These are phyloP conservation scores for Penicillium sp. DNA, from an alignment of 2,329 filamentous ascomycete species.

Conservation along the genomic window DNA sequence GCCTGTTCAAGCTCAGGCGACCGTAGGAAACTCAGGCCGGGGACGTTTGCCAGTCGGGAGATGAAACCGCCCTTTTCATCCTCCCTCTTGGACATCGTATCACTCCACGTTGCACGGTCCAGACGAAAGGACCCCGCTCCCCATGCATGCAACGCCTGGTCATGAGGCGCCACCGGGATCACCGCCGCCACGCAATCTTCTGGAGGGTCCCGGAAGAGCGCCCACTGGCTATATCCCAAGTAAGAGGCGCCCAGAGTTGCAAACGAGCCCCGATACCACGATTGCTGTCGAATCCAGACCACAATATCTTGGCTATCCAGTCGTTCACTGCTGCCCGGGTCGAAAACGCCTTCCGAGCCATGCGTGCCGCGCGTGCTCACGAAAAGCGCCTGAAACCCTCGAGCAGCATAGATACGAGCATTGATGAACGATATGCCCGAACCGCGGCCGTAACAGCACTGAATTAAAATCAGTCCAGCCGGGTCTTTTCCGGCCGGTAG, in stretches of 20 bases:
- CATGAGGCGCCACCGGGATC: constrained; percentile 13
- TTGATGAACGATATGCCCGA: constrained; percentile 11
- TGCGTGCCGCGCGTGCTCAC: constrained; percentile 14
- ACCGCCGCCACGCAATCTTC: constrained; percentile 14
- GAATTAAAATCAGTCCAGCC: constrained; percentile 10
- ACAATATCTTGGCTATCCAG: constrained; percentile 15
- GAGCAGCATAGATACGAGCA: constrained; percentile 12
- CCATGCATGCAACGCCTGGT: constrained; percentile 12
- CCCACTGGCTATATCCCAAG: constrained; percentile 16
- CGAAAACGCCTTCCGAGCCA: constrained; percentile 12
- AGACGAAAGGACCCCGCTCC: constrained; percentile 12
- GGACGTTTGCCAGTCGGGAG: constrained; percentile 4
- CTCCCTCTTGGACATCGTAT: constrained; percentile 9
- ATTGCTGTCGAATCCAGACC: constrained; percentile 13
- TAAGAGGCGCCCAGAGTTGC: constrained; percentile 13
- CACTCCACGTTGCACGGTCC: constrained; percentile 13
- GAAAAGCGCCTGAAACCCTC: constrained; percentile 13
- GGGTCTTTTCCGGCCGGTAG: constrained; percentile 4
- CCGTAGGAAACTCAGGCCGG: constrained; percentile 10
- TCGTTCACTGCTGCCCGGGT: constrained; percentile 6
- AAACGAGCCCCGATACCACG: constrained; percentile 15
- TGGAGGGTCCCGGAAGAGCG: constrained; percentile 12
- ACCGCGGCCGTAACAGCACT: constrained; percentile 14
- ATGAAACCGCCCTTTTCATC: constrained; percentile 6
- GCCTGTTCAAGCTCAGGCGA: constrained; percentile 6